These are phyloP conservation scores for Plasmodium sp. DNA, from an alignment of 169 alveolate genomes.

Conservation along the genomic window DNA sequence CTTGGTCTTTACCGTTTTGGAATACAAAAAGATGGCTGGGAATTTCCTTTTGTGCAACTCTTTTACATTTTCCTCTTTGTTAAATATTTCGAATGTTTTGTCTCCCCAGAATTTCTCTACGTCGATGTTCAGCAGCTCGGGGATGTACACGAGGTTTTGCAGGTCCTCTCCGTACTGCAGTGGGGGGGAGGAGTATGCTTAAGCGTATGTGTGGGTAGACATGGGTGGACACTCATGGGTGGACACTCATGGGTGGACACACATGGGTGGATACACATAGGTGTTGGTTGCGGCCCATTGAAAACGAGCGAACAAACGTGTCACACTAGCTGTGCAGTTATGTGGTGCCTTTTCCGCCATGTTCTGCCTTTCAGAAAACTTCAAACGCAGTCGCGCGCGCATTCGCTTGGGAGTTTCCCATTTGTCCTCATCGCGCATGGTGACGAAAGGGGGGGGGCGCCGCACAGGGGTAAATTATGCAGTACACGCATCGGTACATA, in stretches of 20 bases:
- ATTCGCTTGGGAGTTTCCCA: background rate
- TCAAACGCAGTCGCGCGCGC: background rate
- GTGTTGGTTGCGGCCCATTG: background rate
- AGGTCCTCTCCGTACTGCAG: slow-evolving; percentile 49
- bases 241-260: background rate
- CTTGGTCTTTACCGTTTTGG: slow-evolving; percentile 24
- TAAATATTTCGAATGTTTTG: slow-evolving; percentile 41
- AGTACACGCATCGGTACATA: background rate
- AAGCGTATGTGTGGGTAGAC: background rate
- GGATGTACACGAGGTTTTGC: slow-evolving; percentile 38
- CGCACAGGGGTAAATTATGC: background rate
- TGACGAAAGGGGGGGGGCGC: background rate
- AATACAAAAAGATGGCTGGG: slow-evolving; percentile 48
- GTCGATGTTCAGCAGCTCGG: slow-evolving; percentile 52
- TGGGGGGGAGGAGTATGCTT: background rate
- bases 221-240: background rate
- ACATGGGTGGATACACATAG: background rate
- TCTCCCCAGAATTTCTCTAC: slow-evolving; percentile 35
- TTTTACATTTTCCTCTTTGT: slow-evolving; percentile 64
- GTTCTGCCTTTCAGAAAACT: background rate
- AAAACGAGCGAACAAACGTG: background rate
- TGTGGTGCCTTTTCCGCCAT: background rate
- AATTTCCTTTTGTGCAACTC: slow-evolving; percentile 48
- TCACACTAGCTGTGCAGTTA: background rate
- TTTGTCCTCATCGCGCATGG: background rate